Base-by-base conservation (phyloP, 305 asterid genomes). In the Plantago coronopus region DNA sequence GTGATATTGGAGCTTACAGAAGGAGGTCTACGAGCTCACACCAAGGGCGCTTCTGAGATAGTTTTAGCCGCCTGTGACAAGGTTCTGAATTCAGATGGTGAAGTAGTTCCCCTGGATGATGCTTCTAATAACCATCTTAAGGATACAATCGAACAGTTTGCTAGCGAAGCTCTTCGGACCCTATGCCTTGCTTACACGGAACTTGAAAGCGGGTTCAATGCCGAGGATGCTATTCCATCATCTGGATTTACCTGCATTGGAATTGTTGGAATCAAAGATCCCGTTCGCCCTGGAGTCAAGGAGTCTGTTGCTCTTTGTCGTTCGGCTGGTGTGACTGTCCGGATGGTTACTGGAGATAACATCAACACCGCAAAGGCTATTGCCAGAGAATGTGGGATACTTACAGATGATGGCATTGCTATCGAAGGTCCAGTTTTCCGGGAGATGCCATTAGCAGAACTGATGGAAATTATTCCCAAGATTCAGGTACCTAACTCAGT, bases 271-370 rank as follows among this genome's bases (percentile, higher is more conserved):
- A 91, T 91, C 51, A 91, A 91, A 64, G 98, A 91, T 74, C 98
- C 98, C 0, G 96, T 91, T 14, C 83, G 98, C 2, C 95, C 97
- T 1, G 98, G 98, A 12, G 98, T 91, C 4, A 74, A 72, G 37
- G 95, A 91, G 69, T 86, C 98, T 0, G 98, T 91, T 54, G 95
- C 95, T 1, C 87, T 89, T 14, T 89, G 98, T 56, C 91, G 86
- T 47, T 73, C 84, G 20, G 98, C 98, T 61, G 98, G 98, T 29
- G 79, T 93, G 7, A 78, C 83, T 21, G 98, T 93, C 15, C 73
- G 98, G 54, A 93, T 93, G 98, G 98, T 93, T 1, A 93, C 98
- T 3, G 97, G 97, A 63, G 98, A 93, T 54, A 93, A 93, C 67
- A 86, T 93, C 43, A 86, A 87, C 60, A 91, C 98, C 34, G 97